A percentile compares a stretch with the other conserved stretches of the same genome.
phyloP scores from a whole-genome alignment of 2,329 filamentous ascomycete genomes.

The Neopestalotiopsis sp. region DNA sequence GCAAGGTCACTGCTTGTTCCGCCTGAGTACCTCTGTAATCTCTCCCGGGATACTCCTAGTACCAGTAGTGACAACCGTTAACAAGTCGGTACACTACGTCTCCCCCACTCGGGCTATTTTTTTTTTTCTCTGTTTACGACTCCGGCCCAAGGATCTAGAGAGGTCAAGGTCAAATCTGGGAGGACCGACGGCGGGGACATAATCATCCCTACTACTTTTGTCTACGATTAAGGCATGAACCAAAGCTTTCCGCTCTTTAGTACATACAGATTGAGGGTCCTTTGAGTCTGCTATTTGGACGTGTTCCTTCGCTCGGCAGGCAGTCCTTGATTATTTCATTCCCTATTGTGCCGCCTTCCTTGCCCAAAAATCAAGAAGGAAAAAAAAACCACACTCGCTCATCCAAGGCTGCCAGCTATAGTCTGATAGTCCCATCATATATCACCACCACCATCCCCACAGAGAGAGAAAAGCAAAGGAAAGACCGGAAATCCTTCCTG shows the following conservation, averaged over 20 bases:
- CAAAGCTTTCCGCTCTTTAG: slow-evolving; percentile 29
- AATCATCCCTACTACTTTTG: slow-evolving; percentile 30
- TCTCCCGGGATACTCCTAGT: slow-evolving; percentile 46
- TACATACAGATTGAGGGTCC: slow-evolving; percentile 32
- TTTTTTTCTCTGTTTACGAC: slow-evolving; percentile 29
- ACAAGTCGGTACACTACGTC: slow-evolving; percentile 32
- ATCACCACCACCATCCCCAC: slow-evolving; percentile 20
- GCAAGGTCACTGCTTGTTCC: slow-evolving; percentile 48
- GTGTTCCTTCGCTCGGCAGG: slow-evolving; percentile 27
- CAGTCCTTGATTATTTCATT: slow-evolving; percentile 25
- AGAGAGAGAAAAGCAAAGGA: background rate
- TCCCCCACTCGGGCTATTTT: slow-evolving; percentile 31
- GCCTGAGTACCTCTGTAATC: slow-evolving; percentile 42
- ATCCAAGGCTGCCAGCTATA: slow-evolving; percentile 25
- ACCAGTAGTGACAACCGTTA: slow-evolving; percentile 36
- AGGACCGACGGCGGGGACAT: slow-evolving; percentile 27
- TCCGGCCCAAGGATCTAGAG: slow-evolving; percentile 21
- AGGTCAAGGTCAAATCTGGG: slow-evolving; percentile 33
- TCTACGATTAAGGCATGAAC: slow-evolving; percentile 28
- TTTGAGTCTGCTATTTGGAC: slow-evolving; percentile 24
- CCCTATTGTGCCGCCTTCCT: slow-evolving; percentile 25
- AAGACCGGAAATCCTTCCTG: slow-evolving; percentile 13
- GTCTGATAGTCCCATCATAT: slow-evolving; percentile 25
- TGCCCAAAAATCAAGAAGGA: slow-evolving; percentile 18
- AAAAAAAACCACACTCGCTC: slow-evolving; percentile 18